Conservation (phyloP, 208 protist genomes). For the Endotrypanum monterogeii region DNA sequence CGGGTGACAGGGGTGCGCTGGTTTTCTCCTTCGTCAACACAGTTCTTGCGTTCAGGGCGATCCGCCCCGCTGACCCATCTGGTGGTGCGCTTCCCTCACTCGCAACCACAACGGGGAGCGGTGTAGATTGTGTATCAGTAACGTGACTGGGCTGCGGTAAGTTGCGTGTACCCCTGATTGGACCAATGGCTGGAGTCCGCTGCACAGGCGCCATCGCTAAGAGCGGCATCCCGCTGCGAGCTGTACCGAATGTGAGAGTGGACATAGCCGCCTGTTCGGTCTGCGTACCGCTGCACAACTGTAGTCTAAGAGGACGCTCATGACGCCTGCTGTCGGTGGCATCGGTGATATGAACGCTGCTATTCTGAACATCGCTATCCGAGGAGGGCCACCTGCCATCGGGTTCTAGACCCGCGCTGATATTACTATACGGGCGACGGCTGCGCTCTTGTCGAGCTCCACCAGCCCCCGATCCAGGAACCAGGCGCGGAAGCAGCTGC, state of each 20-base stretch:
- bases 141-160: neutral
- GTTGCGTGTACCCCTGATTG: neutral
- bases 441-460: neutral
- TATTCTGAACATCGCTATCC: neutral
- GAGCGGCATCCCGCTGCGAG: conserved; percentile 16
- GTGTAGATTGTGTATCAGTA: neutral
- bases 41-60: neutral
- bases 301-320: neutral
- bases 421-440: conserved; percentile 4
- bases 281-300: conserved; percentile 11
- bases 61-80: neutral
- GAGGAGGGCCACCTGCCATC: conserved; percentile 11
- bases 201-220: conserved; percentile 9
- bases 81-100: neutral
- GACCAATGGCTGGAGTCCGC: neutral
- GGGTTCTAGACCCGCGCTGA: neutral
- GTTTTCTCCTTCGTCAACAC: too few relatives aligned
- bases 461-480: conserved; percentile 1
- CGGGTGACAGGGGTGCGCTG: neutral
- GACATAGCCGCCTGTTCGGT: conserved; percentile 2
- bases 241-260: neutral
- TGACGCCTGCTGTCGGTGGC: too few relatives aligned
- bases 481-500: conserved; percentile 21
- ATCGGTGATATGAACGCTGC: neutral
- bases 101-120: neutral